Evolutionary conservation across 1,139 yeast species (phyloP).

Genomic region (Candida sojae): DNA sequence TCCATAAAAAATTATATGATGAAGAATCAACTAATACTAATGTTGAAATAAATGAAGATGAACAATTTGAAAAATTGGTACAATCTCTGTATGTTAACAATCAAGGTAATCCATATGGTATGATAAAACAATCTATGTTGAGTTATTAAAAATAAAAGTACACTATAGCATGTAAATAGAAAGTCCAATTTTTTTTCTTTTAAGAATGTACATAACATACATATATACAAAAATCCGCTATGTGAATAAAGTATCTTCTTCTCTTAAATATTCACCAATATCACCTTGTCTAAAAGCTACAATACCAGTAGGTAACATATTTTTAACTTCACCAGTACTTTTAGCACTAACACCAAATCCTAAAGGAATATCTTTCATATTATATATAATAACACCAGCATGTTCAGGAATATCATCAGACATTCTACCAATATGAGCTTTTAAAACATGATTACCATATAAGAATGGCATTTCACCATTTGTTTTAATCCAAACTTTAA

Average conservation of each 20-base stretch:
- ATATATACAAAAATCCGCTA: constrained; percentile 23
- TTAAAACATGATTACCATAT: constrained; percentile 93
- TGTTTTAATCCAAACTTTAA: constrained; percentile 92
- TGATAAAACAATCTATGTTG: constrained; percentile 47
- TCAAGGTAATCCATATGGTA: constrained; percentile 76
- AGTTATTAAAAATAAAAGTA: constrained; percentile 19
- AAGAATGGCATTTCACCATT: constrained; percentile 99
- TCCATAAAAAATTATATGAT: constrained; percentile 32
- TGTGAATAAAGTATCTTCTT: constrained; percentile 93
- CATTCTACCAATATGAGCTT: constrained; percentile 96
- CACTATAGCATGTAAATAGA: constrained; percentile 1
- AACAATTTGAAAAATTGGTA: constrained; percentile 33
- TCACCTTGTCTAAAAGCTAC: constrained; percentile 97
- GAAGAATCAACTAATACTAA: not conserved
- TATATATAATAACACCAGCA: constrained; percentile 88
- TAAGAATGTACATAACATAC: constrained; percentile 1
- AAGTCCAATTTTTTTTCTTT: not conserved
- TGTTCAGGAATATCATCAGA: constrained; percentile 98
- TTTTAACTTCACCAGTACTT: constrained; percentile 85
- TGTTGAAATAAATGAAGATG: constrained; percentile 21
- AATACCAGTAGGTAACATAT: constrained; percentile 88
- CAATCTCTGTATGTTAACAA: constrained; percentile 68
- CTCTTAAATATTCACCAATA: constrained; percentile 97
- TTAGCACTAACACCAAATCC: constrained; percentile 97
- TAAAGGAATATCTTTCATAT: constrained; percentile 90